Conservation (phyloP, 2,329 filamentous ascomycete genomes). For the Pyricularia pennisetigena region DNA sequence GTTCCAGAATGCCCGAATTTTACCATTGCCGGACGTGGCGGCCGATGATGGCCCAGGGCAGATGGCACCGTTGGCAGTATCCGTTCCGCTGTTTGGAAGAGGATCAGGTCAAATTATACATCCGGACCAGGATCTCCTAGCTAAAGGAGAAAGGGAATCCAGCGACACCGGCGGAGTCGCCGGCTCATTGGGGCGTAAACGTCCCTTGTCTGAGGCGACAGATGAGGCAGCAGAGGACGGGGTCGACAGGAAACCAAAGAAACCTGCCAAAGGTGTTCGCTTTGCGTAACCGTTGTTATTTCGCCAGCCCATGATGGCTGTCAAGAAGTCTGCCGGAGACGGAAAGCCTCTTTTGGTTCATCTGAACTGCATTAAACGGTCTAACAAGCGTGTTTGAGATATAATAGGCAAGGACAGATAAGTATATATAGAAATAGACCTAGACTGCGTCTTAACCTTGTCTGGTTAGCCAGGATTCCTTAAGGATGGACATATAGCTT, state of each 20-base stretch:
- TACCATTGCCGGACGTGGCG: conserved; percentile 15
- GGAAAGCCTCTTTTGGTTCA: neutral
- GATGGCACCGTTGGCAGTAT: conserved; percentile 33
- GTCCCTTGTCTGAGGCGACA: neutral
- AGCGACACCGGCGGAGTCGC: neutral
- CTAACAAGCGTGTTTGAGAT: neutral
- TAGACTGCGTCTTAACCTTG: neutral
- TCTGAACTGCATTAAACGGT: neutral
- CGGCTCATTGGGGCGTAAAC: neutral
- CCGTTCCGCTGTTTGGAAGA: conserved; percentile 41
- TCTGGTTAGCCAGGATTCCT: neutral
- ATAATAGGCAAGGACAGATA: neutral
- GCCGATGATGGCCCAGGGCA: conserved; percentile 28
- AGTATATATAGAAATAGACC: neutral
- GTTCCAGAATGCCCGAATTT: conserved; percentile 43
- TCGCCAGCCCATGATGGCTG: too few relatives aligned
- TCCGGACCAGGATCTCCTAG: conserved; percentile 33
- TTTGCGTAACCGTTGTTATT: neutral
- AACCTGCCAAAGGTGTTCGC: neutral
- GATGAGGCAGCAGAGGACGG: neutral
- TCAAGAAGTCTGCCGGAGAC: too few relatives aligned
- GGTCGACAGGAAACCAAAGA: neutral
- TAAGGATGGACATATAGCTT: neutral
- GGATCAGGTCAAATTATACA: conserved; percentile 32
- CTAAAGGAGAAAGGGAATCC: neutral